Evolutionary conservation across 495 filamentous ascomycete genomes (phyloP).

Genomic region (Astrothelium macrocarpum): DNA sequence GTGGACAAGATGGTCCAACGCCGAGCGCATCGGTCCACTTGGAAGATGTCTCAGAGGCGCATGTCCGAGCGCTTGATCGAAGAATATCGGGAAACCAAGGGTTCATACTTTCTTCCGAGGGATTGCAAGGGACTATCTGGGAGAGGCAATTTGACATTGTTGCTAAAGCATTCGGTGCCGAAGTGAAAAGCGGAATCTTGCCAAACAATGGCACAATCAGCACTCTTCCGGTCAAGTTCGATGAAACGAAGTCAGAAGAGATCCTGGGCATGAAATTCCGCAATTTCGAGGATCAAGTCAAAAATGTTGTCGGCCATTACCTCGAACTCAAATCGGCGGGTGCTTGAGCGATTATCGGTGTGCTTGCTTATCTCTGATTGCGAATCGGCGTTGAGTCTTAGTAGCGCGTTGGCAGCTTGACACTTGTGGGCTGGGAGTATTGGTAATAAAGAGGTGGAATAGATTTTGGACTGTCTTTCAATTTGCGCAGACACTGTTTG

Average conservation of each 20-base stretch:
- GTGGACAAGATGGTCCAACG: neutral
- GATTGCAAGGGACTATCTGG: constrained; percentile 8
- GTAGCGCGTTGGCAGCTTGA: no score
- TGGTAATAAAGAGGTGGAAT: no score
- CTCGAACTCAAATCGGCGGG: neutral
- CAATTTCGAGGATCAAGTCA: constrained; percentile 11
- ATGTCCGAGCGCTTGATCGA: constrained; percentile 15
- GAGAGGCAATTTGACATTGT: constrained; percentile 9
- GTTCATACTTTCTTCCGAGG: constrained; percentile 5
- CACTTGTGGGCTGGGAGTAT: no score
- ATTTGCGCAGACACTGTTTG: no score
- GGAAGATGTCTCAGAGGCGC: constrained; percentile 16
- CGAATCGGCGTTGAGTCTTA: neutral
- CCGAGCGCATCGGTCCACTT: constrained; percentile 7
- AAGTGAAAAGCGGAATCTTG: constrained; percentile 9
- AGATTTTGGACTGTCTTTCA: no score
- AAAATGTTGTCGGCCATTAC: constrained; percentile 9
- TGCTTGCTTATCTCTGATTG: neutral
- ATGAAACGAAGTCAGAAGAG: constrained; percentile 8
- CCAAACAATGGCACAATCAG: constrained; percentile 9
- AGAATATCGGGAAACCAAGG: constrained; percentile 15
- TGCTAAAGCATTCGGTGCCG: constrained; percentile 8
- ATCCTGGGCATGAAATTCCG: constrained; percentile 14
- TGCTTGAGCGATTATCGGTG: neutral
- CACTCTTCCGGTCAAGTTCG: neutral